phyloP scores from a whole-genome alignment of 352 stramenopile genomes.

The Pythium insidiosum region DNA sequence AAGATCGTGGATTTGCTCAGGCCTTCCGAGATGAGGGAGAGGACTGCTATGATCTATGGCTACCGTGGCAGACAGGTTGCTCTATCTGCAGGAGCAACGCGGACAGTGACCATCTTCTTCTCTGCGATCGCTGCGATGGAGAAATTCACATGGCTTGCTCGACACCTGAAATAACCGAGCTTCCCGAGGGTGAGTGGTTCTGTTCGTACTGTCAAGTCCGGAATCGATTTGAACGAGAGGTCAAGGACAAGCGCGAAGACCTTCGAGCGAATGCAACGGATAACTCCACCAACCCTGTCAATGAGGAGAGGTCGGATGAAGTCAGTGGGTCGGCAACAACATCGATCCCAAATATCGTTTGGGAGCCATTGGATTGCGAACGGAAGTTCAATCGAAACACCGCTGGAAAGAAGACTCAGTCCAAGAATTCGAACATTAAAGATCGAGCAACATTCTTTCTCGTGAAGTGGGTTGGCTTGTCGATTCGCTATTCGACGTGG shows the following conservation, averaged over 20 bases:
- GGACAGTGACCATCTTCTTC: constrained; percentile 67
- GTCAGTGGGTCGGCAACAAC: too few relatives aligned
- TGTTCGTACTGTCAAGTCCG: constrained; percentile 62
- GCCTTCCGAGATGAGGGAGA: constrained; percentile 60
- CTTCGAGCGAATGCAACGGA: too few relatives aligned
- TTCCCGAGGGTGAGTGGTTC: constrained; percentile 80
- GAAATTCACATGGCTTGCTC: constrained; percentile 85
- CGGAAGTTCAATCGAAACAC: constrained; percentile 71
- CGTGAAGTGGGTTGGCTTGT: constrained; percentile 83
- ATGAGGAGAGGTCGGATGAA: too few relatives aligned
- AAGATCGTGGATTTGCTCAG: constrained; percentile 39
- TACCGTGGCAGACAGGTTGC: constrained; percentile 72
- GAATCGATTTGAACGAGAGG: constrained; percentile 33
- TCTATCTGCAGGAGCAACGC: constrained; percentile 66
- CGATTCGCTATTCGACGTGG: constrained; percentile 83
- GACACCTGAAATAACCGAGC: constrained; percentile 51
- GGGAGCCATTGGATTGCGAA: constrained; percentile 30
- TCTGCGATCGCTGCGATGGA: constrained; percentile 84
- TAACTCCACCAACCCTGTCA: too few relatives aligned
- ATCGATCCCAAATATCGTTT: constrained; percentile 43
- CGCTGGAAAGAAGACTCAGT: constrained; percentile 8
- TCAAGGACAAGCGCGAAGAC: constrained; percentile 2
- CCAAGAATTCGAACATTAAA: constrained; percentile 13
- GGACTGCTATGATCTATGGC: constrained; percentile 63
- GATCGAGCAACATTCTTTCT: constrained; percentile 75